Evolutionary conservation across 495 filamentous ascomycete genomes (phyloP), one percentile per base, ranked within the genome.

Genomic region (Viridothelium virens): DNA sequence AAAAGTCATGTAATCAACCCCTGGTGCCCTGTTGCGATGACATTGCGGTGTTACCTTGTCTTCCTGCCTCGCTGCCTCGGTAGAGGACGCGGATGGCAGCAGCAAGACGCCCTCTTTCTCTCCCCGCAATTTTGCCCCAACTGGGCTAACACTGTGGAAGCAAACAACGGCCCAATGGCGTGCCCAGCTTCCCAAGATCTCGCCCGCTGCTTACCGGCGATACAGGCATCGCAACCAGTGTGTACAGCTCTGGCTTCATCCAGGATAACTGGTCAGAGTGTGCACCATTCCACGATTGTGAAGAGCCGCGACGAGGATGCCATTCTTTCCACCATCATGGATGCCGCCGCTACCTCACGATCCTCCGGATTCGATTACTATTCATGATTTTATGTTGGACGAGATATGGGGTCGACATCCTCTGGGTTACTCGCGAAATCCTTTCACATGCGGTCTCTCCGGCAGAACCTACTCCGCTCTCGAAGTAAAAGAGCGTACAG

Each of bases 361-460:
- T 39, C 81, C 87, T 2, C 90, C 90, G 4, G 91, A 95, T 71
- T 85, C 85, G 37, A 81, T 96, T 68, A 82, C 91, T 0, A 81
- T 96, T 63, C 80, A 82, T 70, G 87, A 95, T 56, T 96, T 96
- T 74, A 89, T 94, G 81, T 82, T 86, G 56, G 83, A 85, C 67
- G 91, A 96, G 68, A 76, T 80, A 65, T 84, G 90, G 77, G 90
- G 90, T 48, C 84, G 91, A 62, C 76, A 79, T 64, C 81, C 89
- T 7, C 76, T 92, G 7, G 79, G 79, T 9, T 79, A 83, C 69
- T 89, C 90, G 6, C 78, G 79, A 62, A 82, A 89, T 59, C 90
- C 90, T 11, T 96, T 87, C 77, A 95, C 90, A 14, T 95, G 91
- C 71, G 91, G 90, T 14, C 63, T 96, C 59, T 85, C 84, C 6